Conservation (phyloP, 2,329 filamentous ascomycete species). For the Monilinia polystroma region DNA sequence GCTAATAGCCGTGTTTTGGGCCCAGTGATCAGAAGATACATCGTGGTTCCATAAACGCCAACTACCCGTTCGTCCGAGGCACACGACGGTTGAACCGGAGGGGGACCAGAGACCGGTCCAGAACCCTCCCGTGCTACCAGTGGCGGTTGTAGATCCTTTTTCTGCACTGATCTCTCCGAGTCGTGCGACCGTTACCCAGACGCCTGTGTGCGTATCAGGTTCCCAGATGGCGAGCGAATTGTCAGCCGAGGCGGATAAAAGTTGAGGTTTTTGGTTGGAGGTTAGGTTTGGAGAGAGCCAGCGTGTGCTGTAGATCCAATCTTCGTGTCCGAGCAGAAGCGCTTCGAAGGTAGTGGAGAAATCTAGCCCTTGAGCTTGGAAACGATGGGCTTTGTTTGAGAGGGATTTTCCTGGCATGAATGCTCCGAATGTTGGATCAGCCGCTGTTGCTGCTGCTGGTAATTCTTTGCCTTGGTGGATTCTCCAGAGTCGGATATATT, state of each 20-base stretch:
- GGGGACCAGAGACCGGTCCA: slow-evolving; percentile 95
- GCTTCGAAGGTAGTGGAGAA: slow-evolving; percentile 92
- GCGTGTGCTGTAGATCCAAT: slow-evolving; percentile 90
- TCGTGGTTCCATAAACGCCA: slow-evolving; percentile 84
- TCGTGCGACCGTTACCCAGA: slow-evolving; percentile 84
- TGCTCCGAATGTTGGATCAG: slow-evolving; percentile 58
- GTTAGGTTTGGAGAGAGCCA: slow-evolving; percentile 39
- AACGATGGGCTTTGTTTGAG: slow-evolving; percentile 83
- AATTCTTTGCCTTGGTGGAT: slow-evolving; percentile 69
- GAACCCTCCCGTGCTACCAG: slow-evolving; percentile 91
- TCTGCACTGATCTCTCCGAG: slow-evolving; percentile 92
- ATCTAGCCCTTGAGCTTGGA: slow-evolving; percentile 58
- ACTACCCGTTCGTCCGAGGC: slow-evolving; percentile 85
- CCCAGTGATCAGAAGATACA: slow-evolving; percentile 64
- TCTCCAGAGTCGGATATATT: slow-evolving; percentile 93
- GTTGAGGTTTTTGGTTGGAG: slow-evolving; percentile 53
- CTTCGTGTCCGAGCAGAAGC: slow-evolving; percentile 88
- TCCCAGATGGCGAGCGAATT: slow-evolving; percentile 95
- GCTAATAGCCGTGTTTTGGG: slow-evolving; percentile 71
- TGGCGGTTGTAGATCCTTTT: slow-evolving; percentile 94
- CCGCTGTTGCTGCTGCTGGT: slow-evolving; percentile 53
- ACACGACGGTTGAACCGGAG: slow-evolving; percentile 70
- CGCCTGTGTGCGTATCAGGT: slow-evolving; percentile 75
- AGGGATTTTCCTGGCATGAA: slow-evolving; percentile 68
- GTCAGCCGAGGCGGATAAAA: slow-evolving; percentile 89